These are phyloP conservation scores for Coemansia sp. DNA, from an alignment of 192 early-diverging fungal species.

Conservation along the genomic window DNA sequence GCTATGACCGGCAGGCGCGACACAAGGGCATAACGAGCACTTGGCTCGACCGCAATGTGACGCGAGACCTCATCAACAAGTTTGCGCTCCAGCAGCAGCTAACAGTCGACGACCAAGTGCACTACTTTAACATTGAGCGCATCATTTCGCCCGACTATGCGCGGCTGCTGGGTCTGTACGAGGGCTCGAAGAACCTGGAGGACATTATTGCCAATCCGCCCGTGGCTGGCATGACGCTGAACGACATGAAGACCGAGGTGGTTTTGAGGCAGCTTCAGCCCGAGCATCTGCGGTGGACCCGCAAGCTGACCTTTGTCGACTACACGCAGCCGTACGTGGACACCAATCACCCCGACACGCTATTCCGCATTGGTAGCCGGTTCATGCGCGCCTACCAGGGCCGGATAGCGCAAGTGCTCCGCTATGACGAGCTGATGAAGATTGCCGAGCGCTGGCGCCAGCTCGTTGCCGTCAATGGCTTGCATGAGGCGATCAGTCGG, in stretches of 20 bases:
- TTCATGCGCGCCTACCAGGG: constrained; percentile 54
- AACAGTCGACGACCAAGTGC: constrained; percentile 45
- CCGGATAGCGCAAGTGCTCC: constrained; percentile 44
- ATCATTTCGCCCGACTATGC: constrained; percentile 41
- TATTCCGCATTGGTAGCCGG: constrained; percentile 55
- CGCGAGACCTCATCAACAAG: constrained; percentile 56
- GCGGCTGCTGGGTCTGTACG: constrained; percentile 21
- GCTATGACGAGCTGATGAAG: constrained; percentile 57
- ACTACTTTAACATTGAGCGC: constrained; percentile 55
- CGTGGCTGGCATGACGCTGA: constrained; percentile 50
- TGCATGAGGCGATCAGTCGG: constrained; percentile 1
- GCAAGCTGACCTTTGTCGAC: constrained; percentile 57
- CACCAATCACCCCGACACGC: constrained; percentile 50
- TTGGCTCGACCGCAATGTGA: constrained; percentile 55
- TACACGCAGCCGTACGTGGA: constrained; percentile 57
- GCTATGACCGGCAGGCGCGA: constrained; percentile 50
- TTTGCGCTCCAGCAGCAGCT: constrained; percentile 52
- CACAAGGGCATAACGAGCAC: constrained; percentile 45
- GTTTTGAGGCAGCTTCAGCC: constrained; percentile 50
- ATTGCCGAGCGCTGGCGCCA: constrained; percentile 56
- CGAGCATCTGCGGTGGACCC: constrained; percentile 55
- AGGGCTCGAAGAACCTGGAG: constrained; percentile 35
- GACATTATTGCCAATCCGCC: constrained; percentile 33
- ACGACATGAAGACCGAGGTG: constrained; percentile 53
- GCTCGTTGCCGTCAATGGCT: constrained; percentile 28